A percentile compares a stretch with the other conserved stretches of the same genome.
Conservation (phyloP, 2,329 filamentous ascomycete species). For the Beauveria scarabaeidicola region DNA sequence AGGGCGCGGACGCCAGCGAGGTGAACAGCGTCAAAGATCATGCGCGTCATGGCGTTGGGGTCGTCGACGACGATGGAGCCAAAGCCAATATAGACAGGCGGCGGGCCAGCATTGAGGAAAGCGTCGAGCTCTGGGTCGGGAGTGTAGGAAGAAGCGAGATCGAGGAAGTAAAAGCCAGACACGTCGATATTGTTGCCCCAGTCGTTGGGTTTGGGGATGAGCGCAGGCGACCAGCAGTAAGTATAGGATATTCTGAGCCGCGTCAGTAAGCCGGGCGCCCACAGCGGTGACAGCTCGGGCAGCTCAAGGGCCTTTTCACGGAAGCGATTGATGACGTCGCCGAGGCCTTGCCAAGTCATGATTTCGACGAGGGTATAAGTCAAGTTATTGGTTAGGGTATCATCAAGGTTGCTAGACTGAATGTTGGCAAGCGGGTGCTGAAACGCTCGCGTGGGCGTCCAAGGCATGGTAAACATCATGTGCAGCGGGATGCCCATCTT, state of each 20-base stretch:
- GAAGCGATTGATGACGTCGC: conserved; percentile 86
- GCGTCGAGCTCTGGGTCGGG: conserved; percentile 56
- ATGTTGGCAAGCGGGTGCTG: conserved; percentile 82
- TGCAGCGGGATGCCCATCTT: conserved; percentile 67
- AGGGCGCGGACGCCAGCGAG: conserved; percentile 65
- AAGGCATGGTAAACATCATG: conserved; percentile 95
- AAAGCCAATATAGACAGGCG: conserved; percentile 76
- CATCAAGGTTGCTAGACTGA: conserved; percentile 65
- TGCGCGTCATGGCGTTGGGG: conserved; percentile 58
- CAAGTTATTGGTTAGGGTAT: conserved; percentile 71
- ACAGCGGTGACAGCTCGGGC: conserved; percentile 69
- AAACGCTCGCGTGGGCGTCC: conserved; percentile 77
- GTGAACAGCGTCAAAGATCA: conserved; percentile 63
- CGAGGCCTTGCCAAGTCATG: conserved; percentile 87
- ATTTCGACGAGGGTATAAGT: conserved; percentile 81
- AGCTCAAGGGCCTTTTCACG: conserved; percentile 65
- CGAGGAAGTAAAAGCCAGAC: conserved; percentile 69
- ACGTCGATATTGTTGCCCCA: conserved; percentile 66
- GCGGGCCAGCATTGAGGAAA: conserved; percentile 60
- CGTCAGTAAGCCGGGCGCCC: conserved; percentile 71
- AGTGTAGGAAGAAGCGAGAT: conserved; percentile 56
- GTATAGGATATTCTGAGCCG: conserved; percentile 74
- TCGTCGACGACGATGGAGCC: conserved; percentile 77
- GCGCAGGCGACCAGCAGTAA: conserved; percentile 81
- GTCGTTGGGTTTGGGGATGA: conserved; percentile 72